phyloP scores from a whole-genome alignment of 305 asterid genomes.

The Caryopteris hybrid region DNA sequence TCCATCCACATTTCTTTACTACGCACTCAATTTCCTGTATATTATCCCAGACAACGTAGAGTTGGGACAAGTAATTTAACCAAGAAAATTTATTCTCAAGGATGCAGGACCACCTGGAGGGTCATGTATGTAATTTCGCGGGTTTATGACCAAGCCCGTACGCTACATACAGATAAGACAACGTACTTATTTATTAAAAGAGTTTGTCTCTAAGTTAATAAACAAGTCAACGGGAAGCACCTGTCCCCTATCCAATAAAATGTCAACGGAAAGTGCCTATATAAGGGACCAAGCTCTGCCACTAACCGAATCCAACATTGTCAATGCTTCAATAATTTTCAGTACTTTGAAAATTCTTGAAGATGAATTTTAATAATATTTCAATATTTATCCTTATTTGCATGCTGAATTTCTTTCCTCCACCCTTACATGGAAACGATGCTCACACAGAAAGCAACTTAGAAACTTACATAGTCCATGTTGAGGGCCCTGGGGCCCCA shows the following conservation, averaged over 20 bases:
- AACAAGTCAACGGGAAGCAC: no score
- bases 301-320: neutral
- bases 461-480: slow-evolving; percentile 3
- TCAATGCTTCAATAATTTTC: neutral
- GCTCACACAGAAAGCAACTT: neutral
- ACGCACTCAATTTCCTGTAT: no score
- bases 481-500: neutral
- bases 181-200: no score
- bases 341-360: neutral
- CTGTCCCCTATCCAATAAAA: no score
- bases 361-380: neutral
- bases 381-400: neutral
- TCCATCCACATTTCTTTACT: no score
- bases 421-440: neutral
- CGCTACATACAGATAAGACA: no score
- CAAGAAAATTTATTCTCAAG: no score
- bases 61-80: neutral
- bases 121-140: no score
- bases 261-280: neutral
- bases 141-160: no score
- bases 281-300: neutral
- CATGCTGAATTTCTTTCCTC: neutral
- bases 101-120: no score
- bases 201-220: no score
- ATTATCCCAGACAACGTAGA: no score